Conservation (phyloP, 371 early-diverging fungal genomes). For the Syncephalastrum contaminatum region DNA sequence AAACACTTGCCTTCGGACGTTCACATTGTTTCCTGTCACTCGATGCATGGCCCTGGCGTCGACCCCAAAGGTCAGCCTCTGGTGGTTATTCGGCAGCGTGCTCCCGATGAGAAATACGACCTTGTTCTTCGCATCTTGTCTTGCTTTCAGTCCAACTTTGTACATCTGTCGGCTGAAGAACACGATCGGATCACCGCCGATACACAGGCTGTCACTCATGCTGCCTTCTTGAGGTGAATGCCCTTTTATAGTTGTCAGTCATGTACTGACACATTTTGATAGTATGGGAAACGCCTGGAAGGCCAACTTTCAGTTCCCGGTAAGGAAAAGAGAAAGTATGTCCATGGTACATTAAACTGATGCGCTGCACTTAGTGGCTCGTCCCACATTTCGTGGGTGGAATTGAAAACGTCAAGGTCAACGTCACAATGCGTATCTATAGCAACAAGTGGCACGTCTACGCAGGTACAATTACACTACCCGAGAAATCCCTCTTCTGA, state of each 20-base stretch:
- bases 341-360: neutral
- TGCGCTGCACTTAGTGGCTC: constrained; percentile 65
- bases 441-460: constrained; percentile 97
- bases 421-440: constrained; percentile 89
- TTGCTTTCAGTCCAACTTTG: constrained; percentile 78
- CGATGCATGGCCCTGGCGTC: constrained; percentile 94
- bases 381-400: constrained; percentile 85
- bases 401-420: constrained; percentile 95
- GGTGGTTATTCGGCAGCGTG: constrained; percentile 81
- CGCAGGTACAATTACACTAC: constrained; percentile 56
- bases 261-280: neutral
- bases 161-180: constrained; percentile 75
- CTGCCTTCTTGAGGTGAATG: constrained; percentile 79
- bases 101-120: constrained; percentile 58
- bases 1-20: constrained; percentile 84
- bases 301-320: constrained; percentile 75
- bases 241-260: neutral
- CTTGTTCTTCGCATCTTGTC: constrained; percentile 65
- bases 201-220: constrained; percentile 96
- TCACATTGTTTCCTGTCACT: constrained; percentile 92
- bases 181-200: constrained; percentile 97
- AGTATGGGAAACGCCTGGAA: constrained; percentile 97
- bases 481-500: neutral
- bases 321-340: constrained; percentile 30
- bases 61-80: constrained; percentile 84